Base-by-base conservation (phyloP, 2,329 filamentous ascomycete species). In the Microcyclospora tardicrescens region DNA sequence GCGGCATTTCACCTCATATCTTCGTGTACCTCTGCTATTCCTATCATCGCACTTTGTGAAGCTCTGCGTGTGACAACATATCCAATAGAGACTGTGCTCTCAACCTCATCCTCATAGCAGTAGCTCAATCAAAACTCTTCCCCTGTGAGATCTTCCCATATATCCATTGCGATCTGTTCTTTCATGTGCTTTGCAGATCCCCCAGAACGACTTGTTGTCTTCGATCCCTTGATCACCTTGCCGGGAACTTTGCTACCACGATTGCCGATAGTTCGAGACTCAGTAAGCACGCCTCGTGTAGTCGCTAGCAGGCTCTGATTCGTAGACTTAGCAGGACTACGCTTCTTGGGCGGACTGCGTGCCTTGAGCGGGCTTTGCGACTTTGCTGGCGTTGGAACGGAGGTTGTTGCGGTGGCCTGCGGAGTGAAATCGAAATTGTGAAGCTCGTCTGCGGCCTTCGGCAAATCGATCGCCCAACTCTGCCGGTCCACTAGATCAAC, bases 391-490 rank as follows among this genome's bases (percentile, higher is more conserved):
- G 28, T 24, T 10, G 28, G 3, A 15, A n/a, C 10, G n/a, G 42
- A 13, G 29, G 46, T n/a, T 5, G 42, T 29, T 24, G 40, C 43
- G 6, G 47, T 39, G 11, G 45, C 38, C 35, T 54, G 51, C 15
- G 51, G 51, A 15, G 42, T 44, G 16, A 53, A 50, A 24, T 46
- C 43, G 29, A 56, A 54, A 8, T 33, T 38, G 40, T 55, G 53
- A 33, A 34, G 36, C 12, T 37, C 37, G 16, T 53, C 49, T 3
- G 51, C 52, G 1, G 35, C 42, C 10, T 27, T 36, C 4, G 51
- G 53, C 36, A 96, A 57, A 48, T 93, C 73, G 48, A 85, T 79
- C 12, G 86, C 68, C 87, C 91, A 96, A n/a, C 72, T 66, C 37
- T 74, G 76, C 40, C 71, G 65, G 47, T 87, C 81, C 67, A 95